These are phyloP conservation scores for Sphagnum tenellum DNA, from an alignment of 225 moss, liverwort and hornwort genomes.

Conservation along the genomic window DNA sequence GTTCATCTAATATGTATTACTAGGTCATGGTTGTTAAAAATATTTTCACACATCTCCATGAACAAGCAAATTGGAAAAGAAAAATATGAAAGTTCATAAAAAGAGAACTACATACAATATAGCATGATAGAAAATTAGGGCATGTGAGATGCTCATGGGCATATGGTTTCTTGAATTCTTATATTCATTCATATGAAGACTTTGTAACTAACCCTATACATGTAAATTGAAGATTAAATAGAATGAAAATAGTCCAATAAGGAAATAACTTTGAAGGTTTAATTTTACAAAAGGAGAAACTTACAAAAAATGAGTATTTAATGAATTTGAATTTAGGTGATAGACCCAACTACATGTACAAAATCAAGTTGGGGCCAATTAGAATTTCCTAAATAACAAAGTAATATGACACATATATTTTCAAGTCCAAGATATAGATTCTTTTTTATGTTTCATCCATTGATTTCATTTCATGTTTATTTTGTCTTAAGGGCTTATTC, in stretches of 20 bases:
- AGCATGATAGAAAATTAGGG: slow-evolving; percentile 62
- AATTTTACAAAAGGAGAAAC: too few relatives aligned
- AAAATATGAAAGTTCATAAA: neutral
- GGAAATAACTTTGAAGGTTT: too few relatives aligned
- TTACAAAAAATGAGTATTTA: too few relatives aligned
- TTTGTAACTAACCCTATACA: slow-evolving; percentile 51
- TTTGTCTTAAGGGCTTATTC: too few relatives aligned
- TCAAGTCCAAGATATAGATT: slow-evolving; percentile 74
- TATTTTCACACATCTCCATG: too few relatives aligned
- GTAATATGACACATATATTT: slow-evolving; percentile 18
- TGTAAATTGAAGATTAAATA: neutral
- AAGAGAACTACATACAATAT: neutral
- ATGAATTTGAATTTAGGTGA: too few relatives aligned
- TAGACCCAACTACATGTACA: neutral
- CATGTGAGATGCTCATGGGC: slow-evolving; percentile 51
- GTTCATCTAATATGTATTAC: too few relatives aligned
- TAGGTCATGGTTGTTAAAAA: too few relatives aligned
- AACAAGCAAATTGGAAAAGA: too few relatives aligned
- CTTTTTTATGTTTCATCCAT: slow-evolving; percentile 65
- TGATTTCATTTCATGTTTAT: too few relatives aligned
- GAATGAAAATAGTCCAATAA: neutral
- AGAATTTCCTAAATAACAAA: neutral
- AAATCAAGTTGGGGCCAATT: neutral
- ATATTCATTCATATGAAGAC: slow-evolving; percentile 59
- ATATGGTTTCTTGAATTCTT: slow-evolving; percentile 68